Evolutionary conservation across 306 rosid species (phyloP), one percentile per base, ranked within the genome.

Genomic region (Senna siamea): DNA sequence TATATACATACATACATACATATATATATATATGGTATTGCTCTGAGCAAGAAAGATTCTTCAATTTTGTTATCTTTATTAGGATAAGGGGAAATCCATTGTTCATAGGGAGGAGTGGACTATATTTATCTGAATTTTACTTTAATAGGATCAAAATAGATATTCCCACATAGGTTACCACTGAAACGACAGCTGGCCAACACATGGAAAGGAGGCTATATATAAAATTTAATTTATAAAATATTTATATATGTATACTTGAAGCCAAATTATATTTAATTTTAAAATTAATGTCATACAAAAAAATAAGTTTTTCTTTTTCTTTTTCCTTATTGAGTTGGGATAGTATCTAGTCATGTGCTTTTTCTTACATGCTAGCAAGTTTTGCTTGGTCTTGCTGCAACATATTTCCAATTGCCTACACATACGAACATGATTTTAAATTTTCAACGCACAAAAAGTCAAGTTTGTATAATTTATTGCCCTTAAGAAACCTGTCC

Each of bases 131-230:
- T 9, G 9, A 54, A 68, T 81, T 55, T 41, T 23, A 28, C 73
- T 14, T 68, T 66, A 18, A 65, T 69, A 78, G 83, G 70, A 53
- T 77, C 35, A 41, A 63, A 43, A 74, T 73, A 68, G 71, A 79
- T 74, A 76, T 78, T 80, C 71, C 74, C 54, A 7, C 70, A 73
- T 56, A 75, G 52, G 65, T 41, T 67, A 76, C 70, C 73, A 74
- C 46, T 32, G 64, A 67, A 48, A 18, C 34, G 69, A 84, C 86
- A 84, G 71, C 86, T 86, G 85, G 88, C 86, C 81, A 75, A 73
- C 86, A 78, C 84, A 84, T 86, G 89, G 75, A 70, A n/a, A n/a
- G n/a, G n/a, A n/a, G n/a, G n/a, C n/a, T n/a, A n/a, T n/a, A n/a
- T n/a, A n/a, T n/a, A n/a, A n/a, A n/a, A n/a, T n/a, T n/a, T n/a